Base-by-base conservation (phyloP, 2,329 filamentous ascomycete species). In the Monosporascus sp. region DNA sequence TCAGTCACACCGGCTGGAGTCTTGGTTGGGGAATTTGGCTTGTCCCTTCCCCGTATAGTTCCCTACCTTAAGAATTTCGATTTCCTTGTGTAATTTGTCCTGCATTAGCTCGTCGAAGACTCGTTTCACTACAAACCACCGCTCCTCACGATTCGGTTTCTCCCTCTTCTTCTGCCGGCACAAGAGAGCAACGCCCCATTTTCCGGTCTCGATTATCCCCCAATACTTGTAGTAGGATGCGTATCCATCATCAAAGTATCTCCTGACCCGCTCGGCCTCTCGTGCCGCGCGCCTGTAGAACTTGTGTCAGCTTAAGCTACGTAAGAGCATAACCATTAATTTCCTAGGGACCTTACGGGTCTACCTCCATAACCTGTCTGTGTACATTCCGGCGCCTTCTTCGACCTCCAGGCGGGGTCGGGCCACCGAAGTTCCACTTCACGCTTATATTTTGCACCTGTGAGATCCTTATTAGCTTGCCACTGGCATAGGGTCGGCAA, bases 281-380 rank as follows among this genome's bases (percentile, higher is more conserved):
- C 49, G 39, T 54, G 51, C 17, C 46, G 24, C 47, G 54, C 39
- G 25, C 47, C 55, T 31, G 9, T 31, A 31, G 27, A 11, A 31
- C 9, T 31, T 31, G 27, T 31, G 9, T 31, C 27, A 31, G 27
- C 27, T 31, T 31, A 31, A 11, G 9, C 9, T 11, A 31, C 27
- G 27, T 31, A 31, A 11, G 27, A 11, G 27, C 27, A 31, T 11
- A 31, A 4, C 27, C 9, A 8, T 5, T 31, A 11, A 31, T 31
- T 31, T 31, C 9, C 9, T 11, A 31, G 27, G 3, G 27, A 11
- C 27, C 27, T 31, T 31, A 31, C 27, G 27, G 27, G 27, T 31
- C 27, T 11, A 31, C 9, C 1, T 31, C 27, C 27, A 11, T 4
- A 31, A 31, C 2, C 27, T 11, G 27, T 5, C 27, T 31, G 27